A percentile compares a stretch with the other conserved stretches of the same genome.
Evolutionary conservation across 768 basidiomycete genomes (phyloP).

Genomic region (Phylloporus sp.): DNA sequence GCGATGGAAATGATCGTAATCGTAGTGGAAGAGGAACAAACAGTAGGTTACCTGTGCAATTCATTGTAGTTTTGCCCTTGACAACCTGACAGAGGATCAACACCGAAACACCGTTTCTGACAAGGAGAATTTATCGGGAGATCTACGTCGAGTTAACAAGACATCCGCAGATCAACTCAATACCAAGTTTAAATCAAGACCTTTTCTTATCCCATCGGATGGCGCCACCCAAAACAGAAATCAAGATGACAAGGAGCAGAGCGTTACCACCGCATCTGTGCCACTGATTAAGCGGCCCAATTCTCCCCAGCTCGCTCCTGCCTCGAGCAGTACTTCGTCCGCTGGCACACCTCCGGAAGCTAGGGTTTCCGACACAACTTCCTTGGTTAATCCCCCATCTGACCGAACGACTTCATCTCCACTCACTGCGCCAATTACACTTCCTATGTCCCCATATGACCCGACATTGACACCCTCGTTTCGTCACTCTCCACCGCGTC

Average conservation of each 20-base stretch:
- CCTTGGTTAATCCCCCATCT: neutral
- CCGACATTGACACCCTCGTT: conserved; percentile 72
- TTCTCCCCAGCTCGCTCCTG: conserved; percentile 21
- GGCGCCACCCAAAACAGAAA: conserved; percentile 10
- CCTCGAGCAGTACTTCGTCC: neutral
- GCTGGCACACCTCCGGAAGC: neutral
- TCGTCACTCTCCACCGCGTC: conserved; percentile 68
- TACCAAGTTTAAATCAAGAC: conserved; percentile 19
- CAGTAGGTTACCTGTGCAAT: conserved; percentile 42
- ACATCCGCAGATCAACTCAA: conserved; percentile 15
- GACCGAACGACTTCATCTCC: conserved; percentile 23
- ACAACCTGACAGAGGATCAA: conserved; percentile 50
- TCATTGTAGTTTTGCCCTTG: conserved; percentile 14
- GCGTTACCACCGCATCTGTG: conserved; percentile 12
- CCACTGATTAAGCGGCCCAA: conserved; percentile 26
- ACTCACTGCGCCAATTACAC: conserved; percentile 19
- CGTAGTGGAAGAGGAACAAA: conserved; percentile 56
- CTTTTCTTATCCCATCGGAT: conserved; percentile 19
- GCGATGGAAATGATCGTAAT: conserved; percentile 61
- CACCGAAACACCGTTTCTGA: conserved; percentile 41
- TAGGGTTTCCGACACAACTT: neutral
- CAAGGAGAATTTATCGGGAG: conserved; percentile 31
- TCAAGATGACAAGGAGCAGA: conserved; percentile 12
- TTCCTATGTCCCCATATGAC: conserved; percentile 72
- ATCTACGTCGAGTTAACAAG: conserved; percentile 28